Evolutionary conservation across 129 eudicot genomes (phyloP).

Genomic region (Lonicera japonica): DNA sequence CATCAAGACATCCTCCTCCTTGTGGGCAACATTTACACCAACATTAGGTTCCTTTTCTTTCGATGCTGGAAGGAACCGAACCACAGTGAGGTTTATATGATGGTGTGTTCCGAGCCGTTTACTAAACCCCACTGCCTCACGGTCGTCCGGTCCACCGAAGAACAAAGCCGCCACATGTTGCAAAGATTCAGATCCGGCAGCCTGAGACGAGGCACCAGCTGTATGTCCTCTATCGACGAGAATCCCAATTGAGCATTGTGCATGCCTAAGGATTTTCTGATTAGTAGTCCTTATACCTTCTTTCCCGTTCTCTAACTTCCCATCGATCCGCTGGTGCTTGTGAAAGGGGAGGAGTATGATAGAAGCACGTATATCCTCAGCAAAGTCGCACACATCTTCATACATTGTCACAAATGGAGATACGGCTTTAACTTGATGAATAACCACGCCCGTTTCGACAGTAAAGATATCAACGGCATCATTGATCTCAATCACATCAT

Average conservation of each 20-base stretch:
- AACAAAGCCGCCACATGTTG: slow-evolving; percentile 79
- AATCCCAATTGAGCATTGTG: slow-evolving; percentile 73
- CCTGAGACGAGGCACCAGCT: slow-evolving; percentile 21
- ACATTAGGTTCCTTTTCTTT: slow-evolving; percentile 19
- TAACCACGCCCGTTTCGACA: slow-evolving; percentile 49
- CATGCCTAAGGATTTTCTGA: slow-evolving; percentile 73
- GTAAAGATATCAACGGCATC: slow-evolving; percentile 65
- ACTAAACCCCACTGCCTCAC: slow-evolving; percentile 88
- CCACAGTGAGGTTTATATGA: slow-evolving; percentile 61
- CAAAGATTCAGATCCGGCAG: slow-evolving; percentile 48
- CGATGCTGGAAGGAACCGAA: slow-evolving; percentile 57
- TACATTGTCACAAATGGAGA: slow-evolving; percentile 55
- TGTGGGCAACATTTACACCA: slow-evolving; percentile 45
- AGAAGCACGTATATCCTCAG: slow-evolving; percentile 74
- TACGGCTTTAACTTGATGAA: slow-evolving; percentile 50
- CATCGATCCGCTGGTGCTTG: slow-evolving; percentile 91
- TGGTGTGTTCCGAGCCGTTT: slow-evolving; percentile 73
- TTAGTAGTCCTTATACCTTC: slow-evolving; percentile 73
- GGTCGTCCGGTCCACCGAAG: slow-evolving; percentile 96
- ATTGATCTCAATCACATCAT: slow-evolving; percentile 77
- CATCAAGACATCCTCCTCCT: slow-evolving; percentile 58
- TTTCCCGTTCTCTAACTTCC: slow-evolving; percentile 75
- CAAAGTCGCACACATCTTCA: slow-evolving; percentile 63
- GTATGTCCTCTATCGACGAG: slow-evolving; percentile 77
- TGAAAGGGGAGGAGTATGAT: slow-evolving; percentile 80